Conservation (phyloP, 2,329 filamentous ascomycete species). For the Madurella fahalii region DNA sequence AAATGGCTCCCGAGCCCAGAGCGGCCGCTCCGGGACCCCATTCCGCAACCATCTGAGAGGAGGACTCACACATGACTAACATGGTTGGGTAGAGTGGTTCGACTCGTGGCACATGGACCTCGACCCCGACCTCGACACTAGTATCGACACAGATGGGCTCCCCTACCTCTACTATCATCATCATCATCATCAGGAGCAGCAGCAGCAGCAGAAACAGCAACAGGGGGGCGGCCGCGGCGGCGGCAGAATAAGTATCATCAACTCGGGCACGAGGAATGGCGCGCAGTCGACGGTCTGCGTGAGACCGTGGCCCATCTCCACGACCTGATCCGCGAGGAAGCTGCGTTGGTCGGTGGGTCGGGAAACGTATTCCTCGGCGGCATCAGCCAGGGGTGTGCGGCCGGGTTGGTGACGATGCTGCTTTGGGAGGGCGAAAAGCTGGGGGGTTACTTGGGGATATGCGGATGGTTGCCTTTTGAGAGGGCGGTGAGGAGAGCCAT, state of each 20-base stretch:
- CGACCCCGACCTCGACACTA: background rate
- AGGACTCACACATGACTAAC: no score
- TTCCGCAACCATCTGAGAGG: no score
- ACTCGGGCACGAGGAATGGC: constrained; percentile 23
- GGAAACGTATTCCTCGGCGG: constrained; percentile 45
- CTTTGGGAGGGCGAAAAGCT: constrained; percentile 40
- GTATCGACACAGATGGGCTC: background rate
- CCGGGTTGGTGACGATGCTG: constrained; percentile 39
- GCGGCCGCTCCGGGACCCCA: no score
- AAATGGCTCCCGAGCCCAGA: no score
- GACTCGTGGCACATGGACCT: constrained; percentile 28
- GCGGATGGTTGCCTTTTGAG: constrained; percentile 44
- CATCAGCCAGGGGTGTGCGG: constrained; percentile 52
- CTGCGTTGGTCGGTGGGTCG: constrained; percentile 32
- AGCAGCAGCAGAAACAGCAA: no score
- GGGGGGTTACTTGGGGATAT: constrained; percentile 41
- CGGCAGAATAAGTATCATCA: background rate
- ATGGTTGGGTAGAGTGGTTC: no score
- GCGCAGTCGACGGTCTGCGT: constrained; percentile 38
- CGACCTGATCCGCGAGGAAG: constrained; percentile 35
- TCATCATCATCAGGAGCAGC: background rate
- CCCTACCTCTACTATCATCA: background rate
- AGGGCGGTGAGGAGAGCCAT: constrained; percentile 20
- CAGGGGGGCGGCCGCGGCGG: no score
- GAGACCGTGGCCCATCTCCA: constrained; percentile 41